Base-by-base conservation (phyloP, 2,329 filamentous ascomycete genomes). In the Botrytis aclada region DNA sequence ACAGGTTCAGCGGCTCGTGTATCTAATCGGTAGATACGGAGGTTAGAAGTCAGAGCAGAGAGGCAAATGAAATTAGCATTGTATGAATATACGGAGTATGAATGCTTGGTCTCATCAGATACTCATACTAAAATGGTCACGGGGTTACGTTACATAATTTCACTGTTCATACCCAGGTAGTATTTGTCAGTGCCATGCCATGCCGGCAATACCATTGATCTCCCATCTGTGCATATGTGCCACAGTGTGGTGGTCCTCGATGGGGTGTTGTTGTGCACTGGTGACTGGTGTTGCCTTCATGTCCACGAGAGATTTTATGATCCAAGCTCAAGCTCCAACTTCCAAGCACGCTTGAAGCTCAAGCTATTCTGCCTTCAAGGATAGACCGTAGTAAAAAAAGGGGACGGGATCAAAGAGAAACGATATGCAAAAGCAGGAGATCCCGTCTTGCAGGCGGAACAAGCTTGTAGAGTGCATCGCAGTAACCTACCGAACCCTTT, bases 371-470 rank as follows among this genome's bases (percentile, higher is more conserved):
- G n/a, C 51, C n/a, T 32, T 25, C 62, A 34, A 64, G 62, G 62
- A 34, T 64, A 34, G n/a, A 64, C 9, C 41, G 62, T 45, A 45
- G 39, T 45, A 41, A 62, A 32, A 32, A 58, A 32, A 29, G n/a
- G 61, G 29, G 37, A 43, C 51, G n/a, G 41, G 56, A 32, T 45
- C n/a, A 20, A 43, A 47, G 22, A 71, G 37, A 63, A 64, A 71
- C 69, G 69, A 71, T 58, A 71, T 71, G 69, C 69, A 71, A 12
- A 71, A 71, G 70, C 70, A 71, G 61, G 70, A 65, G 70, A 66
- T 71, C 70, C 70, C 70, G 70, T 71, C 70, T 65, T 71, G 70
- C 70, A 71, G 70, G 41, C 64, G 47, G 34, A 47, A 47, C 58
- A 39, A 54, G 29, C 47, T 71, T 69, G 41, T 58, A 63, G 22